Percentiles rank a stretch among this genome's conserved stretches.
Evolutionary conservation across 208 protist species (phyloP).

Genomic region (Leishmania amazonensis): DNA sequence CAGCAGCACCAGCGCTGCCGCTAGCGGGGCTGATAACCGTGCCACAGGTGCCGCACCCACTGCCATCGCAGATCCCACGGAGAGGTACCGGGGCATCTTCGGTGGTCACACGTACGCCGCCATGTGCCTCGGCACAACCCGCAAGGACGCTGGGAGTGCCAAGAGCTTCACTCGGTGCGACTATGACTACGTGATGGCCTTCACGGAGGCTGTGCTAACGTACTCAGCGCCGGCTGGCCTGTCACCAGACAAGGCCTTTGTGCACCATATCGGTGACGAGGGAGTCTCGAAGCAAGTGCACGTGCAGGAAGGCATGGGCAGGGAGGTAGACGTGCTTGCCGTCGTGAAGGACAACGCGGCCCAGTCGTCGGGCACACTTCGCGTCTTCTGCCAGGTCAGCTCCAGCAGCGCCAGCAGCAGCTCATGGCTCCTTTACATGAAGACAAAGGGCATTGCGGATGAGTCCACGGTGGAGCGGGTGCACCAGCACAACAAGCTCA

Average conservation of each 20-base stretch:
- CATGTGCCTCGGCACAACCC: constrained; percentile 84
- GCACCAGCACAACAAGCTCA: constrained; percentile 26
- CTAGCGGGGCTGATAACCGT: not conserved
- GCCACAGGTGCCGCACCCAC: not conserved
- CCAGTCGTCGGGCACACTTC: constrained; percentile 39
- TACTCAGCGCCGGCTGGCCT: constrained; percentile 47
- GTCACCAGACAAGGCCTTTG: constrained; percentile 7
- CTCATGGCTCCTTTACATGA: constrained; percentile 72
- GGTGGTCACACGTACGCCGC: constrained; percentile 60
- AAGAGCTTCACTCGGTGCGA: constrained; percentile 67
- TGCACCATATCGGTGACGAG: constrained; percentile 37
- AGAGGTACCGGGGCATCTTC: constrained; percentile 50
- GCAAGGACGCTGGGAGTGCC: constrained; percentile 73
- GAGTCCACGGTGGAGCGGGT: constrained; percentile 52
- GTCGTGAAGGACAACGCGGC: not conserved
- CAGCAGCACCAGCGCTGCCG: constrained; percentile 2
- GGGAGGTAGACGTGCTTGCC: not conserved
- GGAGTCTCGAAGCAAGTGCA: constrained; percentile 13
- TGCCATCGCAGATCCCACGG: not conserved
- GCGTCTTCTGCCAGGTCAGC: constrained; percentile 56
- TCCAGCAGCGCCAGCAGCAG: constrained; percentile 43
- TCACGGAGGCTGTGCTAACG: constrained; percentile 57
- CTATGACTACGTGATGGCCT: constrained; percentile 75
- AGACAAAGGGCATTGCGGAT: constrained; percentile 71
- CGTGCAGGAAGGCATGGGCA: not conserved